Conservation (phyloP, 371 early-diverging fungal species). For the Lichtheimia ramosa region DNA sequence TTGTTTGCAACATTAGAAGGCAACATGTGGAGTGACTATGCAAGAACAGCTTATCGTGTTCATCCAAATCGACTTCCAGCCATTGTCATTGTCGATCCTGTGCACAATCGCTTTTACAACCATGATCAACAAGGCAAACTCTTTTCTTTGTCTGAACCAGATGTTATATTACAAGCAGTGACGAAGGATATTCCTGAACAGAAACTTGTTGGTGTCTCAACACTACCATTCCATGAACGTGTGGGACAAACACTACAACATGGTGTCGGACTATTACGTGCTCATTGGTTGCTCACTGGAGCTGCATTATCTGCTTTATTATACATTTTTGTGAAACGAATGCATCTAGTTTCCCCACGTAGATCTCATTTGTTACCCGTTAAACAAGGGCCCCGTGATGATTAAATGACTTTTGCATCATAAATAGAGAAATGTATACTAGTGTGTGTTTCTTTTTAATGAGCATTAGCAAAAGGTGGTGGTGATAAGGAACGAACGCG, state of each 20-base stretch:
- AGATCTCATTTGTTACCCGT: constrained; percentile 10
- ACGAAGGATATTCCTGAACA: constrained; percentile 8
- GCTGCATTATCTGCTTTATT: constrained; percentile 15
- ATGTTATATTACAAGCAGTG: constrained; percentile 11
- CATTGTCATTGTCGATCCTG: constrained; percentile 26
- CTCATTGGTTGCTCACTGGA: constrained; percentile 32
- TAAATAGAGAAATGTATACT: constrained; percentile 4
- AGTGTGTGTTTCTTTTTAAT: background rate
- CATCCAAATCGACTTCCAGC: constrained; percentile 15
- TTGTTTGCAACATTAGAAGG: constrained; percentile 28
- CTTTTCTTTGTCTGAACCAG: constrained; percentile 13
- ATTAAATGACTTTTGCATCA: background rate
- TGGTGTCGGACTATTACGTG: constrained; percentile 9
- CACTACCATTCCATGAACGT: constrained; percentile 15
- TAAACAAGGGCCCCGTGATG: constrained; percentile 3
- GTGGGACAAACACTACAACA: constrained; percentile 13
- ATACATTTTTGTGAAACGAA: constrained; percentile 18
- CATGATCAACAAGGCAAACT: constrained; percentile 10
- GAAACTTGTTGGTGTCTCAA: constrained; percentile 17
- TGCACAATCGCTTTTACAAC: constrained; percentile 11
- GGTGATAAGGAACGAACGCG: constrained; percentile 15
- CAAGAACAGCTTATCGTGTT: constrained; percentile 15
- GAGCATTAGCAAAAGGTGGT: constrained; percentile 6
- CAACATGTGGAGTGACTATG: constrained; percentile 20
- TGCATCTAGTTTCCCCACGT: constrained; percentile 1